Percentiles rank a stretch among this genome's conserved stretches.
phyloP scores from a whole-genome alignment of 495 filamentous ascomycete species.

The Daldinia childiae region DNA sequence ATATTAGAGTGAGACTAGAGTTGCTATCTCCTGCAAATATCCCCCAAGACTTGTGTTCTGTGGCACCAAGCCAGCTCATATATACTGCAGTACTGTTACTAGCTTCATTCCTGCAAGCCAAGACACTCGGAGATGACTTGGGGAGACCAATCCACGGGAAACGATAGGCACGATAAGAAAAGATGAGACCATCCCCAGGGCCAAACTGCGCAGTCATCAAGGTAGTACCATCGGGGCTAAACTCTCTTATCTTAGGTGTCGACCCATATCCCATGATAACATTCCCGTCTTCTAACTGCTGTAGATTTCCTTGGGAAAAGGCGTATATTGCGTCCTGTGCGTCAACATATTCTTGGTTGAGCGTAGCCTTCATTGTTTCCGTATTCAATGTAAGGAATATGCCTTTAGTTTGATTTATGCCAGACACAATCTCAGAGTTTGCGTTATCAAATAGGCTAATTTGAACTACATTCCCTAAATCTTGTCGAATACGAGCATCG shows the following conservation, averaged over 20 bases:
- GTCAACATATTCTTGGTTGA: constrained; percentile 18
- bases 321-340: constrained; percentile 22
- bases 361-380: constrained; percentile 24
- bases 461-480: constrained; percentile 6
- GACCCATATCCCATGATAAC: constrained; percentile 35
- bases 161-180: constrained; percentile 36
- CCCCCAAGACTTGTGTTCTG: constrained; percentile 24
- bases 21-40: constrained; percentile 19
- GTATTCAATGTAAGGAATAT: constrained; percentile 17
- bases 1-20: constrained; percentile 10
- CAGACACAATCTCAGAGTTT: constrained; percentile 16
- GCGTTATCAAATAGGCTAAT: constrained; percentile 39
- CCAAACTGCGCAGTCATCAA: constrained; percentile 33
- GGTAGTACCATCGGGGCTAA: constrained; percentile 10
- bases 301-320: constrained; percentile 28
- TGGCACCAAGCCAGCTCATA: constrained; percentile 41
- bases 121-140: constrained; percentile 9
- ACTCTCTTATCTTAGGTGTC: constrained; percentile 32
- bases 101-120: constrained; percentile 19
- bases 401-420: constrained; percentile 24
- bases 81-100: constrained; percentile 22
- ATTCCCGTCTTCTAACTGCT: constrained; percentile 19
- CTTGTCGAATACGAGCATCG: constrained; percentile 24
- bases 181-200: constrained; percentile 10
- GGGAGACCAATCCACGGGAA: constrained; percentile 33